Evolutionary conservation across 108 stramenopile species (phyloP).

Genomic region (Schizochytrium sp.): DNA sequence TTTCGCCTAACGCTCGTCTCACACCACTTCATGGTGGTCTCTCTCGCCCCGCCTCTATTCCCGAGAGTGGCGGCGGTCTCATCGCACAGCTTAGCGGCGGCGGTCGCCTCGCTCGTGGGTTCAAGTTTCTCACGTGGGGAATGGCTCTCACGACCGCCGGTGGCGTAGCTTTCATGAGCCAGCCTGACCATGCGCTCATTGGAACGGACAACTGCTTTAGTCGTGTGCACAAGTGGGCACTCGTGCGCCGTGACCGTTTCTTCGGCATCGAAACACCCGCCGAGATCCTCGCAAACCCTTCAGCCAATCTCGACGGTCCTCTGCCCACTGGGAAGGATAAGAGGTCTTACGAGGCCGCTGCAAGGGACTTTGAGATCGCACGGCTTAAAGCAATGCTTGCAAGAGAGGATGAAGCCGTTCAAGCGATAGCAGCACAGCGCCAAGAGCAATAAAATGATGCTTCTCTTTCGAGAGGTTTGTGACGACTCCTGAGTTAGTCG

Average conservation of each 20-base stretch:
- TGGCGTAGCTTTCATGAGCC: background rate
- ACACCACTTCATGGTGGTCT: background rate
- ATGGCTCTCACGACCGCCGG: background rate
- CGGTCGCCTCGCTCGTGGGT: background rate
- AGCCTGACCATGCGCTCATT: slow-evolving; percentile 11
- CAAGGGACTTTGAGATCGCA: background rate
- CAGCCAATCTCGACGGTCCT: background rate
- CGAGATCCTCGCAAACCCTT: background rate
- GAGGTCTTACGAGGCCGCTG: background rate
- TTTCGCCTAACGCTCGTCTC: background rate
- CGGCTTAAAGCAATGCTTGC: too few relatives aligned
- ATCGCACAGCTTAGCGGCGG: background rate
- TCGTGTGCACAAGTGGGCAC: background rate
- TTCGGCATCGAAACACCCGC: slow-evolving; percentile 13
- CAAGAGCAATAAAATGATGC: too few relatives aligned
- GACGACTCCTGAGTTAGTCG: too few relatives aligned
- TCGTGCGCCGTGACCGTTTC: background rate
- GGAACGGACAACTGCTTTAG: slow-evolving; percentile 46
- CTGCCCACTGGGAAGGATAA: background rate
- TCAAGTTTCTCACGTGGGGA: background rate
- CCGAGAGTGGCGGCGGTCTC: background rate
- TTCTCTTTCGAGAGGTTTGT: too few relatives aligned
- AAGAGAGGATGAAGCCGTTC: too few relatives aligned
- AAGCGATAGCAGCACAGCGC: too few relatives aligned
- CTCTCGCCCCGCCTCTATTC: background rate